These are phyloP conservation scores for Geranium incanum DNA, from an alignment of 441 rosid genomes.

Conservation along the genomic window DNA sequence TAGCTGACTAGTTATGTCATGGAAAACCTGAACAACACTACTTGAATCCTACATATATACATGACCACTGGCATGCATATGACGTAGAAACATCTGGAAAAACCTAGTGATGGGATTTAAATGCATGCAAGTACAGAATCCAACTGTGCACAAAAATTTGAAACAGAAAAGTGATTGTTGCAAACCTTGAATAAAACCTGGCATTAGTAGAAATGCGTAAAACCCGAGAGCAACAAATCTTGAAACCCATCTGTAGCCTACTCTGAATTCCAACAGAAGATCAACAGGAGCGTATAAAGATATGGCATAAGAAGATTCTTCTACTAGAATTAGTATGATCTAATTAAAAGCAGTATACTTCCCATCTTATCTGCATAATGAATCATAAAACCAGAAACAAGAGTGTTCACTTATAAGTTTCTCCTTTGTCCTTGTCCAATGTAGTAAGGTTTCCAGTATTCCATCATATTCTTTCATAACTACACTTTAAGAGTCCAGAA, in stretches of 20 bases:
- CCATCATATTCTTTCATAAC: neutral
- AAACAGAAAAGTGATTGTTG: neutral
- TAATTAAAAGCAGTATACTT: neutral
- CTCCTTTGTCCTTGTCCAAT: neutral
- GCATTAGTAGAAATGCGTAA: constrained; percentile 69
- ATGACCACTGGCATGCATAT: constrained; percentile 1
- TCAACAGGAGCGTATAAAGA: constrained; percentile 24
- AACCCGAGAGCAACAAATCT: constrained; percentile 90
- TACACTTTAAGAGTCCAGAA: neutral
- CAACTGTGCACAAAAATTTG: neutral
- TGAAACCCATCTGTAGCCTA: constrained; percentile 88
- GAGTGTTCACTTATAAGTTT: neutral
- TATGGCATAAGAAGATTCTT: neutral
- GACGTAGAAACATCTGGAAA: constrained; percentile 6
- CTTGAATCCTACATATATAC: neutral
- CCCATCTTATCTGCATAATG: neutral
- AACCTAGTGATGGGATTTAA: constrained; percentile 4
- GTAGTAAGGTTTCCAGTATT: neutral
- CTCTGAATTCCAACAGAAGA: constrained; percentile 59
- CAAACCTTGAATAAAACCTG: constrained; percentile 95
- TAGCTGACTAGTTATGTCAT: constrained; percentile 23
- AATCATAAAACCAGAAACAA: neutral
- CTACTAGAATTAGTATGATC: neutral
- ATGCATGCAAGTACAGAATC: neutral
- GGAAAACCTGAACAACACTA: constrained; percentile 1